Evolutionary conservation across 768 basidiomycete genomes (phyloP), one percentile per base, ranked within the genome.

Genomic region (Pisolithus orientalis): DNA sequence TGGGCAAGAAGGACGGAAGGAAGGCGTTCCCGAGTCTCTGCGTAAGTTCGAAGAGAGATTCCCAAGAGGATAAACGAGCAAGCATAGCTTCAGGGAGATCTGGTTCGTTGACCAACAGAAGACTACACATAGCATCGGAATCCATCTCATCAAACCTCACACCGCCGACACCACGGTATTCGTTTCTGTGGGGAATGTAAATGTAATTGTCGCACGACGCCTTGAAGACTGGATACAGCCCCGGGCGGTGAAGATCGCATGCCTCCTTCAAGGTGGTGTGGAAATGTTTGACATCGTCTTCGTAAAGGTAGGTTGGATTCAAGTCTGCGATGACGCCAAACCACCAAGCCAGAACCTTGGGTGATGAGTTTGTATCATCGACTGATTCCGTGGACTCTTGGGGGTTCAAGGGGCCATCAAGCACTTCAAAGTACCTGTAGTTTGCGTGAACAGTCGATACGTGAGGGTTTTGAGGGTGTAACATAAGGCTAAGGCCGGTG

Each of bases 61-160:
- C 34, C 34, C 14, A 13, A 14, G 34, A 34, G 4, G 34, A 13
- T 14, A 34, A 34, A 14, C 13, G 34, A 5, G 13, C 34, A 5
- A 34, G 34, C 34, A 34, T 34, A 34, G 5, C 34, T 34, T 34
- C 34, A 11, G 34, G 13, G 34, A 34, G 34, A 13, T 34, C 11
- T 5, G 34, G 34, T 34, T 34, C 34, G 34, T 34, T 14, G 13
- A 13, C 34, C 3, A 34, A 11, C 34, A 34, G 34, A 13, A 34
- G 34, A 34, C 34, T 34, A 34, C 34, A 13, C 34, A 34, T 34
- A 11, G 57, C 57, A 16, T 68, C 66, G 1, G 66, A 56, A 39
- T 65, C 59, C 51, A 81, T 67, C 57, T 81, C 78, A 60, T 82
- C 80, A 57, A 82, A 82, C 61, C 80, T 80, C 54, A 82, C 70